A percentile compares a stretch with the other conserved stretches of the same genome.
Evolutionary conservation across 176 grass and related monocot species (phyloP).

Genomic region (Pontederia crassipes): DNA sequence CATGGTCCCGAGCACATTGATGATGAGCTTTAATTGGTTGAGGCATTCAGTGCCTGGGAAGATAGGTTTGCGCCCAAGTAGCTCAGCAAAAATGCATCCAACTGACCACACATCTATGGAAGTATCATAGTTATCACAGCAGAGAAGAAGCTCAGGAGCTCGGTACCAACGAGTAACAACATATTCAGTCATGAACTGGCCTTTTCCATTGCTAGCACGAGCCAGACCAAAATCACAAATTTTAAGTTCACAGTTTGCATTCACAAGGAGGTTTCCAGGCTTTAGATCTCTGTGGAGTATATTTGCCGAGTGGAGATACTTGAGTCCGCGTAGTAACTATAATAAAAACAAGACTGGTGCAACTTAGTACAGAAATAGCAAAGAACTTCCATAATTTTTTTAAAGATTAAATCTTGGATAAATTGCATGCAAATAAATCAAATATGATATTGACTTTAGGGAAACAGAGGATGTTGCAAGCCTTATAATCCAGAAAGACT

Average conservation of each 20-base stretch:
- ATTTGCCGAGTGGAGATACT: slow-evolving; percentile 38
- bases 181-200: slow-evolving; percentile 36
- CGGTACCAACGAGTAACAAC: slow-evolving; percentile 43
- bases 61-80: slow-evolving; percentile 39
- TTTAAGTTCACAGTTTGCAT: slow-evolving; percentile 41
- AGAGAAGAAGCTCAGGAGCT: slow-evolving; percentile 40
- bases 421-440: too few species aligned
- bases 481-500: too few species aligned
- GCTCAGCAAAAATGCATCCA: slow-evolving; percentile 40
- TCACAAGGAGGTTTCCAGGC: slow-evolving; percentile 35
- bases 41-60: slow-evolving; percentile 37
- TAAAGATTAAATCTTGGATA: too few species aligned
- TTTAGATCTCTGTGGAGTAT: slow-evolving; percentile 40
- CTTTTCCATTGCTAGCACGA: slow-evolving; percentile 23
- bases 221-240: slow-evolving; percentile 42
- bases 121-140: slow-evolving; percentile 36
- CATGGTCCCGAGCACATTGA: slow-evolving; percentile 32
- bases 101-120: slow-evolving; percentile 44
- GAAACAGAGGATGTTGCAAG: too few species aligned
- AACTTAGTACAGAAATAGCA: too few species aligned
- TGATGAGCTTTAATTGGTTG: slow-evolving; percentile 37
- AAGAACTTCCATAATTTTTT: too few species aligned
- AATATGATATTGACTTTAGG: too few species aligned
- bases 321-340: slow-evolving; percentile 36
- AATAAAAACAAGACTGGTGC: not conserved